phyloP scores from a whole-genome alignment of 2,329 filamentous ascomycete species.

The Sarocladiaceae sp. region DNA sequence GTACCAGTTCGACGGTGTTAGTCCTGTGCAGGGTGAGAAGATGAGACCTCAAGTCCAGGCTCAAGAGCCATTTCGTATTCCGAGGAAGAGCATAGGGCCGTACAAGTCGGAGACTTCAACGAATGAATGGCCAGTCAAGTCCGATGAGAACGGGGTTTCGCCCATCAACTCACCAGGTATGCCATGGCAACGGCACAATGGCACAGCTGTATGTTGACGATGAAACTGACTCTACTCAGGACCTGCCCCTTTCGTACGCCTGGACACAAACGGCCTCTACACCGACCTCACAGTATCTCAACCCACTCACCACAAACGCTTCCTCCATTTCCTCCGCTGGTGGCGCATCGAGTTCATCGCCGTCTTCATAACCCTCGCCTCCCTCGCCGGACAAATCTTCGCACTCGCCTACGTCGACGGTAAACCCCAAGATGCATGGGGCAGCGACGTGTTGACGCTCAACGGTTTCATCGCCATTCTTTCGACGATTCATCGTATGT shows the following conservation, averaged over 20 bases:
- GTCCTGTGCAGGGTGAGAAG: too few species aligned
- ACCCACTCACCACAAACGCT: not conserved
- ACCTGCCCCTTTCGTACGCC: not conserved
- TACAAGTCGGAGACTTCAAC: not conserved
- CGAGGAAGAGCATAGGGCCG: not conserved
- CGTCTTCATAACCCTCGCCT: not conserved
- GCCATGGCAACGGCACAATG: not conserved
- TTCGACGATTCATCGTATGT: not conserved
- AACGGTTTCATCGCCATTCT: constrained; percentile 7
- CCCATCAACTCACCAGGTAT: not conserved
- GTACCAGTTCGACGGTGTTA: too few species aligned
- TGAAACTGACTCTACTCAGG: too few species aligned
- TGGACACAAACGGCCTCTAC: not conserved
- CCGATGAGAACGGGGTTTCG: not conserved
- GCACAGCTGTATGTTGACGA: too few species aligned
- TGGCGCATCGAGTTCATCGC: not conserved
- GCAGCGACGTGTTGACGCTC: not conserved
- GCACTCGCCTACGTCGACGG: not conserved
- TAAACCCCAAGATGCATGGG: not conserved
- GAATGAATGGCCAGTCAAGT: not conserved
- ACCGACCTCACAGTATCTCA: not conserved
- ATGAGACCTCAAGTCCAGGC: too few species aligned
- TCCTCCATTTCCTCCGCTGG: not conserved
- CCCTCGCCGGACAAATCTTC: not conserved
- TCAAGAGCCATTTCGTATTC: not conserved